These are phyloP conservation scores for Penicillium steckii DNA, from an alignment of 495 filamentous ascomycete genomes.

Conservation along the genomic window DNA sequence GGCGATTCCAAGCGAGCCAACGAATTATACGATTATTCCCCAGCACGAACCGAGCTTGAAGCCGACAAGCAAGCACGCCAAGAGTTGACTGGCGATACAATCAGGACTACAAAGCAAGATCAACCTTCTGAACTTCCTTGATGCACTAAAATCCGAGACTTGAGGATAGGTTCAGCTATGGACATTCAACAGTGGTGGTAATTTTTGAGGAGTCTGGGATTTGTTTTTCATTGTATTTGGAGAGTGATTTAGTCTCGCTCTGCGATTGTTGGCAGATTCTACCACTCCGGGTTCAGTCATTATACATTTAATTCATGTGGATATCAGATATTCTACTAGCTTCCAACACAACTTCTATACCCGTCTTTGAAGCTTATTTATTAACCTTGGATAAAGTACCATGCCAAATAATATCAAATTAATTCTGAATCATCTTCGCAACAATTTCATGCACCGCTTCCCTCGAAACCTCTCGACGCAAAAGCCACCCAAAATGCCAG, in stretches of 20 bases:
- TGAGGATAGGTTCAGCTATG: neutral
- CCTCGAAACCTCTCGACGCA: neutral
- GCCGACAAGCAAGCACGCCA: neutral
- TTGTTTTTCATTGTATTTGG: neutral
- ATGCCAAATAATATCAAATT: too few relatives aligned
- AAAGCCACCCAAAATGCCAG: conserved; percentile 4
- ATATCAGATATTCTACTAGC: too few relatives aligned
- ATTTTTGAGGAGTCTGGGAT: neutral
- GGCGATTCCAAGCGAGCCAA: neutral
- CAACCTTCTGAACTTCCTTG: neutral
- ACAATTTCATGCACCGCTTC: neutral
- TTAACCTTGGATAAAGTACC: too few relatives aligned
- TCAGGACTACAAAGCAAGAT: neutral
- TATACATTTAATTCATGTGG: too few relatives aligned
- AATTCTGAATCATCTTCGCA: neutral
- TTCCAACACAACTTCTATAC: too few relatives aligned
- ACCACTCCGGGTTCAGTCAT: too few relatives aligned
- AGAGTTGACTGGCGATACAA: neutral
- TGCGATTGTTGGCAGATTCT: too few relatives aligned
- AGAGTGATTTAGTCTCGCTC: too few relatives aligned
- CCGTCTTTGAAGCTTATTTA: too few relatives aligned
- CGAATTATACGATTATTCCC: neutral
- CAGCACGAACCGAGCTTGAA: neutral
- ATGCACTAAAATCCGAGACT: neutral
- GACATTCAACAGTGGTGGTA: too few relatives aligned